These are phyloP conservation scores for Bruguiera gymnorhiza DNA, from an alignment of 345 rosid genomes.

Conservation along the genomic window DNA sequence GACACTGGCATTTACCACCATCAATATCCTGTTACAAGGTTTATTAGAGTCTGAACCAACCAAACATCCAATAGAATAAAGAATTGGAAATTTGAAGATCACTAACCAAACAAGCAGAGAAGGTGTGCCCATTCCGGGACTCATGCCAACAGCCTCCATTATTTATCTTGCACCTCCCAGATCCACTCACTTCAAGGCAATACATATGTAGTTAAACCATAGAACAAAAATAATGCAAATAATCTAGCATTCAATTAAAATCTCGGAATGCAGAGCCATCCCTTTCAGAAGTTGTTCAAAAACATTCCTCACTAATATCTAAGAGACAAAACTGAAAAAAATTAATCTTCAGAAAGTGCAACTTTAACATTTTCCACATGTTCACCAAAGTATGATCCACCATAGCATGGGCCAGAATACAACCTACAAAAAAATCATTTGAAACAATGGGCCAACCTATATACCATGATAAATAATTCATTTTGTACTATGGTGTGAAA, in stretches of 20 bases:
- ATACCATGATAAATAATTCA: too few species aligned
- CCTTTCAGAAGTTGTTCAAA: neutral
- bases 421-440: neutral
- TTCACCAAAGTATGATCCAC: neutral
- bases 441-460: too few species aligned
- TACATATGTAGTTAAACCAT: neutral
- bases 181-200: constrained; percentile 50
- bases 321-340: neutral
- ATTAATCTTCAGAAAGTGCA: constrained; percentile 4
- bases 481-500: too few species aligned
- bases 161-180: constrained; percentile 63
- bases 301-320: neutral
- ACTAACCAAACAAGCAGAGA: constrained; percentile 75
- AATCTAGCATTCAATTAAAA: too few species aligned
- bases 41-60: constrained; percentile 16
- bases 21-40: constrained; percentile 56
- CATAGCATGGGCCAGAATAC: neutral
- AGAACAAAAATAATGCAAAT: neutral
- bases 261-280: neutral
- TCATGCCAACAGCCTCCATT: constrained; percentile 79
- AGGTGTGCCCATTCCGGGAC: constrained; percentile 49
- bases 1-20: constrained; percentile 76
- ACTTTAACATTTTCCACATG: neutral
- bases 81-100: constrained; percentile 7
- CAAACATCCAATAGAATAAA: neutral